These are phyloP conservation scores for Alectoria sarmentosa DNA, from an alignment of 495 filamentous ascomycete genomes.

Conservation along the genomic window DNA sequence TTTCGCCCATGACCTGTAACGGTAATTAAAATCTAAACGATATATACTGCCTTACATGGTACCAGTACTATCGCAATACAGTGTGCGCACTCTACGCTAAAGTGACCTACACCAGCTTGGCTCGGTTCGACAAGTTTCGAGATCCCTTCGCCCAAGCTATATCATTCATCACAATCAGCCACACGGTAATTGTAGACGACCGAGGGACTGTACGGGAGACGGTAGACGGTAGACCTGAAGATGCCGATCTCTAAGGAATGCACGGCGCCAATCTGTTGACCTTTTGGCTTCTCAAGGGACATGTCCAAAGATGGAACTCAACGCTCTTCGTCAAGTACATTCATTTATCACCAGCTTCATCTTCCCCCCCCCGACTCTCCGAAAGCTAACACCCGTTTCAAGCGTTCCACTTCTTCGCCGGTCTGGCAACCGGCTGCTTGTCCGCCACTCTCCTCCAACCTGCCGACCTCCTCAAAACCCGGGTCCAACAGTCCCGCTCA, in stretches of 20 bases:
- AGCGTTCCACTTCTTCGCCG: constrained; percentile 80
- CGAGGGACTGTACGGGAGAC: no score
- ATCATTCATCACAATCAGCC: not conserved
- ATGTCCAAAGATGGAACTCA: constrained; percentile 21
- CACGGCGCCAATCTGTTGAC: not conserved
- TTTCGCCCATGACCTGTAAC: no score
- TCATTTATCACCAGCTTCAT: not conserved
- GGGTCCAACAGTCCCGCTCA: constrained; percentile 70
- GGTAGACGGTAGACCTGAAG: not conserved
- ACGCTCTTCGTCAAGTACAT: constrained; percentile 22
- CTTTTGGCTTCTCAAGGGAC: constrained; percentile 5
- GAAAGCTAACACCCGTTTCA: not conserved
- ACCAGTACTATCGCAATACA: no score
- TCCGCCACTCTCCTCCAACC: constrained; percentile 90
- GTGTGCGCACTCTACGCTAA: no score
- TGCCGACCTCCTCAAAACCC: constrained; percentile 92
- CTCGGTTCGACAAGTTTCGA: no score
- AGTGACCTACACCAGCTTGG: no score
- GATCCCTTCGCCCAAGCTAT: not conserved
- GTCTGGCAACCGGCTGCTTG: constrained; percentile 64
- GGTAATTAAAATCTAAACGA: no score
- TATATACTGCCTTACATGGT: no score
- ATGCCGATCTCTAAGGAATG: not conserved
- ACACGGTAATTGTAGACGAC: no score
- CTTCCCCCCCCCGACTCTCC: not conserved